A percentile compares a stretch with the other conserved stretches of the same genome.
These are phyloP conservation scores for Penicillium sp. DNA, from an alignment of 2,329 filamentous ascomycete genomes.

Conservation along the genomic window DNA sequence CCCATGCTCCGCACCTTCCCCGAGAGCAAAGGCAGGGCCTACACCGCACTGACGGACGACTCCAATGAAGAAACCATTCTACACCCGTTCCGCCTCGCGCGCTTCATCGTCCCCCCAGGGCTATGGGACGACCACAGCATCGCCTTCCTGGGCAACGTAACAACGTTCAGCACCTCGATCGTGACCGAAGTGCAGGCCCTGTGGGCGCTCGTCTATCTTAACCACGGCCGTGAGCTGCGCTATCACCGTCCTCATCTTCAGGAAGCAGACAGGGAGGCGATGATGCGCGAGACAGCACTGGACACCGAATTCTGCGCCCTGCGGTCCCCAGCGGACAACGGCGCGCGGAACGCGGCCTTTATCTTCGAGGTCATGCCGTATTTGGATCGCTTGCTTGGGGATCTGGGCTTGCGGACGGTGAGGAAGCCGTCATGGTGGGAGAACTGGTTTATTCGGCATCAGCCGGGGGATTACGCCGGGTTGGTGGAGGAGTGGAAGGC, in stretches of 20 bases:
- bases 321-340: not conserved
- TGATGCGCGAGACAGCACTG: not conserved
- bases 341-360: not conserved
- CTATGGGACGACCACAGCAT: constrained; percentile 1
- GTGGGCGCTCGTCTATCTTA: constrained; percentile 13
- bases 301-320: not conserved
- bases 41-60: not conserved
- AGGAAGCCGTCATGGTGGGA: not conserved
- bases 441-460: not conserved
- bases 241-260: not conserved
- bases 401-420: not conserved
- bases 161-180: constrained; percentile 2
- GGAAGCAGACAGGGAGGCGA: not conserved
- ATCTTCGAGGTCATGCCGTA: not conserved
- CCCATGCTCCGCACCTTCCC: not conserved
- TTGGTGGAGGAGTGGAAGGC: constrained; percentile 3
- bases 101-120: constrained; percentile 10
- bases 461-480: not conserved
- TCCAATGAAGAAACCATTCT: not conserved
- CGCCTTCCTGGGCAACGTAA: constrained; percentile 8
- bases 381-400: not conserved
- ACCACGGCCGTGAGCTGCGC: not conserved
- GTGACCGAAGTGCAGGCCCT: constrained; percentile 11
- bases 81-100: constrained; percentile 1
- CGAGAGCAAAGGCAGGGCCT: too few relatives aligned